Evolutionary conservation across 1,284 basidiomycete genomes (phyloP).

Genomic region (Phellinidium pouzarii): DNA sequence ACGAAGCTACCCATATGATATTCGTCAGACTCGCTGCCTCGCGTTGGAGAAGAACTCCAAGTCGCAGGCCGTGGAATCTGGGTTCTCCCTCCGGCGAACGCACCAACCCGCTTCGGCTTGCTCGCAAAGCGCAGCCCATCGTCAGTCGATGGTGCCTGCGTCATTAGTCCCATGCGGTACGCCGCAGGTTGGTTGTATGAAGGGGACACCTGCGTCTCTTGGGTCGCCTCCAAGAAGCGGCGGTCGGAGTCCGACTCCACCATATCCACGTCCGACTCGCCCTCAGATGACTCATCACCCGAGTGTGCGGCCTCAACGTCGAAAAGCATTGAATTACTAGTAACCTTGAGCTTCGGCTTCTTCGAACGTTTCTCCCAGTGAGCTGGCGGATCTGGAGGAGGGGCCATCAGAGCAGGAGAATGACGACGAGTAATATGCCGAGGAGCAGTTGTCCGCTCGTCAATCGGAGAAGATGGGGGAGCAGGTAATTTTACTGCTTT

Average conservation of each 20-base stretch:
- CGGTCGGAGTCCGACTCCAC: slow-evolving; percentile 64
- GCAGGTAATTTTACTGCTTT: slow-evolving; percentile 8
- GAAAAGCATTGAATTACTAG: slow-evolving; percentile 42
- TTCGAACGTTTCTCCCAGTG: slow-evolving; percentile 27
- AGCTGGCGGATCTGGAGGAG: slow-evolving; percentile 20
- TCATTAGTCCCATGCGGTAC: slow-evolving; percentile 65
- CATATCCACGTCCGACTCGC: slow-evolving; percentile 52
- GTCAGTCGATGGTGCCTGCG: slow-evolving; percentile 47
- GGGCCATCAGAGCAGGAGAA: slow-evolving; percentile 13
- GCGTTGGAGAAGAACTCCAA: slow-evolving; percentile 53
- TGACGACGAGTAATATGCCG: slow-evolving; percentile 37
- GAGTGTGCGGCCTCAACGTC: slow-evolving; percentile 71
- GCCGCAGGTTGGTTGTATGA: slow-evolving; percentile 67
- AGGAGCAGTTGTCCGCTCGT: slow-evolving; percentile 34
- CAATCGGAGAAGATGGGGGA: slow-evolving; percentile 32
- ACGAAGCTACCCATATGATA: slow-evolving; percentile 72
- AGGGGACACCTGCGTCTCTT: slow-evolving; percentile 66
- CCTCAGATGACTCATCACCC: slow-evolving; percentile 68
- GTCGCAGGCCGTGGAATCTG: slow-evolving; percentile 25
- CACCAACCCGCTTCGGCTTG: slow-evolving; percentile 39
- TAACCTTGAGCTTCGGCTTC: slow-evolving; percentile 30
- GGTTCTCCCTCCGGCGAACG: slow-evolving; percentile 28
- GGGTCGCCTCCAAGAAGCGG: slow-evolving; percentile 57
- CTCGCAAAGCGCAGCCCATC: slow-evolving; percentile 47
- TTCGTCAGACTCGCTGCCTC: slow-evolving; percentile 40